These are phyloP conservation scores for Fusarium lyarnte DNA, from an alignment of 2,329 filamentous ascomycete genomes.

Conservation along the genomic window DNA sequence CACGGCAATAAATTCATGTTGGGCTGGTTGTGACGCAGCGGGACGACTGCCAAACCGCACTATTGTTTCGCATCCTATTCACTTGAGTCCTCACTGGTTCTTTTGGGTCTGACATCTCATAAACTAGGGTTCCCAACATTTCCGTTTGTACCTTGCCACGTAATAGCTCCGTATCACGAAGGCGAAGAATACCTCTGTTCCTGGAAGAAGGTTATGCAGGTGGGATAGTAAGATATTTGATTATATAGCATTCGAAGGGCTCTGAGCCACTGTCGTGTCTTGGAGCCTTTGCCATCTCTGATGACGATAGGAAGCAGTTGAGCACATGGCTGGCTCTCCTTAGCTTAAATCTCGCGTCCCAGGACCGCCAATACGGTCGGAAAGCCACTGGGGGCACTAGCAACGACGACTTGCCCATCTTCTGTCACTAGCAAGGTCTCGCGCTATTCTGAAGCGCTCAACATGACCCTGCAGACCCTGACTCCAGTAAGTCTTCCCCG, in stretches of 20 bases:
- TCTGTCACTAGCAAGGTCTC: not conserved
- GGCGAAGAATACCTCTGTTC: accelerated
- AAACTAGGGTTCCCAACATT: accelerated
- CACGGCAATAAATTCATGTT: not conserved
- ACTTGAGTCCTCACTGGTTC: not conserved
- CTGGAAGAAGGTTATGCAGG: accelerated
- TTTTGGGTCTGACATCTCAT: not conserved
- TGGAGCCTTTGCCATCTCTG: accelerated
- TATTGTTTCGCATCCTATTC: not conserved
- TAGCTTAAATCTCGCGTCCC: not conserved
- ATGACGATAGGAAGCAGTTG: too few species aligned
- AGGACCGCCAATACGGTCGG: not conserved
- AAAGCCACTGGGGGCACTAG: not conserved
- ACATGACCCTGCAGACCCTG: not conserved
- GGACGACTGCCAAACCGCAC: not conserved
- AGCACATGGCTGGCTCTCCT: too few species aligned
- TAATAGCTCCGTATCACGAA: not conserved
- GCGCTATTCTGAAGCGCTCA: not conserved
- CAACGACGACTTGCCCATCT: not conserved
- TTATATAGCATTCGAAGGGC: accelerated
- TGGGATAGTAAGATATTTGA: too few species aligned
- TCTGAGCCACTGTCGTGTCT: accelerated
- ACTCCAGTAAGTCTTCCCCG: not conserved
- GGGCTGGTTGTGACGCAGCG: too few species aligned
- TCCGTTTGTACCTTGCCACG: accelerated